Evolutionary conservation across 2,329 filamentous ascomycete species (phyloP).

Genomic region (Podosphaera aphanis): DNA sequence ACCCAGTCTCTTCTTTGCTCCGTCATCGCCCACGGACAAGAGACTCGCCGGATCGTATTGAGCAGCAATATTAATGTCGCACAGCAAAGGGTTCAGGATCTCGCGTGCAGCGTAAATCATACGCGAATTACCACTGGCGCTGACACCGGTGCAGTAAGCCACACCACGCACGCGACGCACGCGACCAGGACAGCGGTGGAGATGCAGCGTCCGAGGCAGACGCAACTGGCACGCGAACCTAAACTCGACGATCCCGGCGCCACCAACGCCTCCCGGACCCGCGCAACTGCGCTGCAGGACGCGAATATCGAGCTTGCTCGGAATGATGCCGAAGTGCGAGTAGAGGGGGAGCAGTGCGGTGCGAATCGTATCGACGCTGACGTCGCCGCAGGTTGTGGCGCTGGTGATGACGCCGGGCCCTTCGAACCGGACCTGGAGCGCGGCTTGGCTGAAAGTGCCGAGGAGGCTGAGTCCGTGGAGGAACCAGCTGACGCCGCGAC

Average conservation of each 20-base stretch:
- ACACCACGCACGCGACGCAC: constrained; percentile 81
- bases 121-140: constrained; percentile 74
- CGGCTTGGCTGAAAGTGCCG: constrained; percentile 77
- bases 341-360: constrained; percentile 81
- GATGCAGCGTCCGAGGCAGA: constrained; percentile 78
- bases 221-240: constrained; percentile 84
- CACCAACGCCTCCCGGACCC: constrained; percentile 50
- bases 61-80: constrained; percentile 76
- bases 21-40: constrained; percentile 28
- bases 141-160: constrained; percentile 79
- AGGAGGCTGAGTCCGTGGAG: constrained; percentile 71
- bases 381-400: constrained; percentile 60
- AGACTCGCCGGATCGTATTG: constrained; percentile 47
- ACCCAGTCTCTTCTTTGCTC: constrained; percentile 43
- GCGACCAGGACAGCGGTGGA: constrained; percentile 57
- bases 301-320: constrained; percentile 61
- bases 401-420: constrained; percentile 85
- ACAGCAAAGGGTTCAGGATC: constrained; percentile 62
- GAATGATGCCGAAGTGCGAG: constrained; percentile 64
- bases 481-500: constrained; percentile 74
- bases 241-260: constrained; percentile 80
- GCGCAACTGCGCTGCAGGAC: constrained; percentile 61
- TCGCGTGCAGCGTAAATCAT: constrained; percentile 85
- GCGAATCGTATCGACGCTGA: constrained; percentile 79
- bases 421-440: constrained; percentile 72